phyloP scores from a whole-genome alignment of 352 stramenopile species.

The Phytophthora fragariae region DNA sequence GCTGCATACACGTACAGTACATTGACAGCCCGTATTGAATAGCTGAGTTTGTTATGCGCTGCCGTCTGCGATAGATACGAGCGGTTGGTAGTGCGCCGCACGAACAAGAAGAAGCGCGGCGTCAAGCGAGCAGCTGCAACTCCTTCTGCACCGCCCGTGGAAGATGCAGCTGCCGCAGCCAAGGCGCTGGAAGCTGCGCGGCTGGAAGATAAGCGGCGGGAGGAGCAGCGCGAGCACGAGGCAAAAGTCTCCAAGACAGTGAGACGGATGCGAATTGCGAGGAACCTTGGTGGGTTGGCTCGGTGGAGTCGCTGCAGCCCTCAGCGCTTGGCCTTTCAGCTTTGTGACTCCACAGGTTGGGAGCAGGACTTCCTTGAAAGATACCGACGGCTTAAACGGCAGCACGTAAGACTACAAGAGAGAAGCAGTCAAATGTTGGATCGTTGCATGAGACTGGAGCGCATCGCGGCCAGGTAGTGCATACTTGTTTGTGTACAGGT shows the following conservation, averaged over 20 bases:
- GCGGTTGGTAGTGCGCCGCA: conserved; percentile 36
- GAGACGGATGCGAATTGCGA: conserved; percentile 28
- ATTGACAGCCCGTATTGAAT: background rate
- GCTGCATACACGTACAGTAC: background rate
- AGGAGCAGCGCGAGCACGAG: conserved; percentile 20
- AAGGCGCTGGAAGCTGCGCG: conserved; percentile 8
- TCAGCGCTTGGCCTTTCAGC: conserved; percentile 28
- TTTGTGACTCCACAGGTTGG: conserved; percentile 10
- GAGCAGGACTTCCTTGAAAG: conserved; percentile 15
- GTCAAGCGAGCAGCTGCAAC: conserved; percentile 8
- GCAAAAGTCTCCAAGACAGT: conserved; percentile 5
- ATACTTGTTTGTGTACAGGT: background rate
- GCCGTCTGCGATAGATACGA: conserved; percentile 39
- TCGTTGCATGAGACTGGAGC: conserved; percentile 34
- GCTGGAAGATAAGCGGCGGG: conserved; percentile 7
- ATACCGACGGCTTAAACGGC: conserved; percentile 11
- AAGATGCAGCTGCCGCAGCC: background rate
- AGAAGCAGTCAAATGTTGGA: background rate
- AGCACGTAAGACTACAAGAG: background rate
- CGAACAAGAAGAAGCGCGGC: conserved; percentile 21
- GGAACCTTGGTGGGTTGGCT: conserved; percentile 37
- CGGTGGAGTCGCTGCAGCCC: conserved; percentile 23
- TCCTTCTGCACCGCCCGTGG: background rate
- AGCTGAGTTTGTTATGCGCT: background rate
- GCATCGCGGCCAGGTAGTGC: conserved; percentile 37